A percentile compares a stretch with the other conserved stretches of the same genome.
phyloP scores from a whole-genome alignment of 345 rosid genomes.

The rapeseed (Brassica napus) region Da-Ae NC_063438.1:28235001-28235500 shows the following conservation, averaged over 20 bases:
- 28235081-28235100: conserved; percentile 97
- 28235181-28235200: neutral
- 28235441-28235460: conserved; percentile 59
- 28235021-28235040: conserved; percentile 73
- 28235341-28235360: conserved; percentile 73
- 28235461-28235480: conserved; percentile 85
- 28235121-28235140: neutral
- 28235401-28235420: conserved; percentile 99
- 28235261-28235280: neutral
- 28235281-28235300: neutral
- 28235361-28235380: conserved; percentile 88
- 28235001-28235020: conserved; percentile 55
- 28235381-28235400: conserved; percentile 99
- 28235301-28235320: conserved; percentile 52
- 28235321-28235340: conserved; percentile 86
- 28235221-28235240: no score
- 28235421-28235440: conserved; percentile 73
- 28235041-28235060: conserved; percentile 70
- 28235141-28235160: neutral
- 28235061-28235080: conserved; percentile 73
- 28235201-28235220: neutral
- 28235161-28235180: neutral
- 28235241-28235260: no score
- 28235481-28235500: conserved; percentile 79
- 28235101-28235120: conserved; percentile 84